A percentile compares a stretch with the other conserved stretches of the same genome.
These are phyloP conservation scores for Litchi chinensis DNA, from an alignment of 345 rosid species.

Conservation along the genomic window DNA sequence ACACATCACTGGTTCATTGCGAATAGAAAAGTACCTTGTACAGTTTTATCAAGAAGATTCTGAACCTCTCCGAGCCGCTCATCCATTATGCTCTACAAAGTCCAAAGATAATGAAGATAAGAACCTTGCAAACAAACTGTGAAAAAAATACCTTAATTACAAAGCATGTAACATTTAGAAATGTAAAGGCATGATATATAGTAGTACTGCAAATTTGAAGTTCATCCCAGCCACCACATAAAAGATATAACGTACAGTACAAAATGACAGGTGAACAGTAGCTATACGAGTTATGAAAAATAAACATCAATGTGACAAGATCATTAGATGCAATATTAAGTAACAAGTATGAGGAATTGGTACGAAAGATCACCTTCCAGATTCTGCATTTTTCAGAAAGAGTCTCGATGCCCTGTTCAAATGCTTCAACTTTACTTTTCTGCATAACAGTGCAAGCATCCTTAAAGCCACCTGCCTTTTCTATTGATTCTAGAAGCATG, in stretches of 20 bases:
- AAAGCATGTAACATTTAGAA: constrained; percentile 14
- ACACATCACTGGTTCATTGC: constrained; percentile 8
- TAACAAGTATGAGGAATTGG: constrained; percentile 15
- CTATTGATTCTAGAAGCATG: constrained; percentile 67
- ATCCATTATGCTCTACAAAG: constrained; percentile 58
- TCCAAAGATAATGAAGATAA: constrained; percentile 33
- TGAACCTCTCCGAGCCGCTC: constrained; percentile 61
- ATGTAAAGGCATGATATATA: background rate
- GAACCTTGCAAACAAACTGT: background rate
- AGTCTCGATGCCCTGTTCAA: constrained; percentile 63
- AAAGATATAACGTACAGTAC: background rate
- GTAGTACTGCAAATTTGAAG: constrained; percentile 20
- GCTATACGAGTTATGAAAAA: no score
- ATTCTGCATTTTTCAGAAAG: constrained; percentile 64
- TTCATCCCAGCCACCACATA: background rate
- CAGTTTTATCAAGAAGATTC: constrained; percentile 75
- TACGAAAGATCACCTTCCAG: constrained; percentile 57
- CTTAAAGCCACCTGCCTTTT: constrained; percentile 76
- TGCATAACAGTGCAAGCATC: constrained; percentile 74
- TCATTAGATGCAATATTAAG: background rate
- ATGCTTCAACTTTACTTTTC: constrained; percentile 59
- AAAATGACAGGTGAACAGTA: background rate
- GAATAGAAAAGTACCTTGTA: constrained; percentile 62
- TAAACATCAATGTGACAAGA: background rate
- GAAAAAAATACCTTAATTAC: constrained; percentile 10